These are phyloP conservation scores for Penicillium sp. DNA, from an alignment of 2,329 filamentous ascomycete species.

Conservation along the genomic window DNA sequence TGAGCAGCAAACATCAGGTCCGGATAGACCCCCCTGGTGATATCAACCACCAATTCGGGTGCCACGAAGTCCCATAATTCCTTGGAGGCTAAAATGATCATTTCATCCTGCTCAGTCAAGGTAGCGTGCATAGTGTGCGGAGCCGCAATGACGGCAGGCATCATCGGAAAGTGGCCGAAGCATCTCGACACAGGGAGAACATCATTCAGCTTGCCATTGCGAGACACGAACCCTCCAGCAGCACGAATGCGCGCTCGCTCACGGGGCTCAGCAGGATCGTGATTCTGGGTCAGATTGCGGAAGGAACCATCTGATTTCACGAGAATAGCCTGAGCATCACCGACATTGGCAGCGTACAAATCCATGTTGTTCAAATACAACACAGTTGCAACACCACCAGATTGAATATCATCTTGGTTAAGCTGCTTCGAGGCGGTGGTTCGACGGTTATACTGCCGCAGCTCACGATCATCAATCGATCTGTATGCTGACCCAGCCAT, in stretches of 20 bases:
- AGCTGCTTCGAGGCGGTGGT: slow-evolving; percentile 72
- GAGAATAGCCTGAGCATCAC: slow-evolving; percentile 91
- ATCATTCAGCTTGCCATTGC: slow-evolving; percentile 92
- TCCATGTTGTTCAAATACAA: slow-evolving; percentile 87
- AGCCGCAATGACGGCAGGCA: slow-evolving; percentile 88
- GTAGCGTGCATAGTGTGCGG: slow-evolving; percentile 77
- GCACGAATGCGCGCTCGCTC: slow-evolving; percentile 89
- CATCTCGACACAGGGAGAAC: slow-evolving; percentile 85
- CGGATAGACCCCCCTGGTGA: slow-evolving; percentile 78
- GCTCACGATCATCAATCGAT: slow-evolving; percentile 70
- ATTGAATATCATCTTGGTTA: slow-evolving; percentile 82
- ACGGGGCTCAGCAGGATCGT: slow-evolving; percentile 81
- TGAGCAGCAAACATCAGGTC: slow-evolving; percentile 95
- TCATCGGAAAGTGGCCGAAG: slow-evolving; percentile 90
- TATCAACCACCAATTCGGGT: slow-evolving; percentile 85
- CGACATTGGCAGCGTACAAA: slow-evolving; percentile 90
- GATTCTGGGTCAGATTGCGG: slow-evolving; percentile 81
- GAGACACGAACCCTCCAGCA: slow-evolving; percentile 91
- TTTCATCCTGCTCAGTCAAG: slow-evolving; percentile 85
- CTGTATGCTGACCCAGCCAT: slow-evolving; percentile 81
- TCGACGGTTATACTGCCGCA: slow-evolving; percentile 62
- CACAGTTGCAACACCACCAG: slow-evolving; percentile 88
- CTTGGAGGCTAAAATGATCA: slow-evolving; percentile 83
- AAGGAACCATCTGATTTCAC: slow-evolving; percentile 85
- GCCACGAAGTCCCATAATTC: slow-evolving; percentile 95